Conservation (phyloP, 345 rosid genomes). For the Eucalyptus cloeziana region DNA sequence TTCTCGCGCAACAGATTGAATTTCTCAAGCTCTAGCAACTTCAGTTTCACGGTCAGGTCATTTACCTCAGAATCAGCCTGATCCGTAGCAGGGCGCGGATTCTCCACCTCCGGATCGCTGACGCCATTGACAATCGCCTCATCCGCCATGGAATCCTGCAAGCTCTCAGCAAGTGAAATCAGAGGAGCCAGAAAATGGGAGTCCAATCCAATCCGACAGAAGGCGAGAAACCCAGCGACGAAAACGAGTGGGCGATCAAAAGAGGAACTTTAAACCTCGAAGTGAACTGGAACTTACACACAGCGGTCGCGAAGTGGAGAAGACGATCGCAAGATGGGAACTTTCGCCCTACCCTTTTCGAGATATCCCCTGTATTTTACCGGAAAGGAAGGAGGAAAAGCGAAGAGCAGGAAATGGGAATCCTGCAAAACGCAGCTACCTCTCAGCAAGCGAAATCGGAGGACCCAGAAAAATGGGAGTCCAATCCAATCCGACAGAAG, state of each 20-base stretch:
- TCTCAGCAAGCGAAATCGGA: neutral
- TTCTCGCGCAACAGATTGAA: slow-evolving; percentile 22
- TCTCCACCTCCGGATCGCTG: slow-evolving; percentile 13
- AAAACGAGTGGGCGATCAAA: neutral
- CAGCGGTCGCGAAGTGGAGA: neutral
- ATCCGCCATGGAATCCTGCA: neutral
- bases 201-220: neutral
- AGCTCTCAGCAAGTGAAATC: neutral
- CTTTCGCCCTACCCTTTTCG: neutral
- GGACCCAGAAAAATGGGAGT: neutral
- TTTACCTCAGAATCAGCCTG: slow-evolving; percentile 5
- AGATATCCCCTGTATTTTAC: neutral
- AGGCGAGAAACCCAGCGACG: neutral
- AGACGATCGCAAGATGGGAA: neutral
- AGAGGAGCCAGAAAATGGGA: neutral
- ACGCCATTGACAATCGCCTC: neutral
- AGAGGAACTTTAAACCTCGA: neutral
- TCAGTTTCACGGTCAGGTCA: slow-evolving; percentile 18
- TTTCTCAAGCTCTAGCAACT: slow-evolving; percentile 40
- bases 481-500: neutral
- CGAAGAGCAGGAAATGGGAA: neutral
- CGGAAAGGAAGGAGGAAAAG: neutral
- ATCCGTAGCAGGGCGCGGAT: neutral
- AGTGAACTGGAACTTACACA: neutral
- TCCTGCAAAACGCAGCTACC: neutral